Conservation (phyloP, 768 basidiomycete species). For the Boletus barrowsii region DNA sequence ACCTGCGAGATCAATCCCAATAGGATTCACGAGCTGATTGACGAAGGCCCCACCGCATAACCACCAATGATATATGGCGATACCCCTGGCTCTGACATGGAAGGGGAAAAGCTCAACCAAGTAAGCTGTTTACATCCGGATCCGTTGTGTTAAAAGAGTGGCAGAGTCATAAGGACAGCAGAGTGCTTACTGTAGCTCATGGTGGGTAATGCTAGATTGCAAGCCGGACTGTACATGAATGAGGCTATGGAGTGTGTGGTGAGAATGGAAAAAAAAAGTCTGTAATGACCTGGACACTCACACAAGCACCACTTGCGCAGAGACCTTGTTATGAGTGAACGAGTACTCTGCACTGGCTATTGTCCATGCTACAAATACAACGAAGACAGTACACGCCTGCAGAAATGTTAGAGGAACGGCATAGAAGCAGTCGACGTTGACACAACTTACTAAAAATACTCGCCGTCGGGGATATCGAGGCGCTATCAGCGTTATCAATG, state of each 20-base stretch:
- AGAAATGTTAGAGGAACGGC: not conserved
- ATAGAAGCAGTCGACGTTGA: not conserved
- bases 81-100: constrained; percentile 58
- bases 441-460: constrained; percentile 13
- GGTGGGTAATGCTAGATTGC: constrained; percentile 8
- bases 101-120: constrained; percentile 65
- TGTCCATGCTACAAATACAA: constrained; percentile 17
- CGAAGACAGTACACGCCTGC: constrained; percentile 13
- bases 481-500: not conserved
- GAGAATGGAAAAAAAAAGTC: not conserved
- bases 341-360: constrained; percentile 20
- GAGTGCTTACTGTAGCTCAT: constrained; percentile 8
- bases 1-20: constrained; percentile 13
- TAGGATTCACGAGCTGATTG: constrained; percentile 15
- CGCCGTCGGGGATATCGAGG: constrained; percentile 17
- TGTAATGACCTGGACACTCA: not conserved
- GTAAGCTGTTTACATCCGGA: not conserved
- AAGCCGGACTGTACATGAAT: constrained; percentile 17
- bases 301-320: constrained; percentile 9
- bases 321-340: constrained; percentile 2
- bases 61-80: constrained; percentile 59
- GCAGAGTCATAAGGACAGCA: not conserved
- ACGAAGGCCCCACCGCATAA: constrained; percentile 34
- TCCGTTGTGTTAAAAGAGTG: not conserved
- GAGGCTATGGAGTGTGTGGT: constrained; percentile 1